These are phyloP conservation scores for Penicillium verhagenii DNA, from an alignment of 495 filamentous ascomycete genomes.

Conservation along the genomic window DNA sequence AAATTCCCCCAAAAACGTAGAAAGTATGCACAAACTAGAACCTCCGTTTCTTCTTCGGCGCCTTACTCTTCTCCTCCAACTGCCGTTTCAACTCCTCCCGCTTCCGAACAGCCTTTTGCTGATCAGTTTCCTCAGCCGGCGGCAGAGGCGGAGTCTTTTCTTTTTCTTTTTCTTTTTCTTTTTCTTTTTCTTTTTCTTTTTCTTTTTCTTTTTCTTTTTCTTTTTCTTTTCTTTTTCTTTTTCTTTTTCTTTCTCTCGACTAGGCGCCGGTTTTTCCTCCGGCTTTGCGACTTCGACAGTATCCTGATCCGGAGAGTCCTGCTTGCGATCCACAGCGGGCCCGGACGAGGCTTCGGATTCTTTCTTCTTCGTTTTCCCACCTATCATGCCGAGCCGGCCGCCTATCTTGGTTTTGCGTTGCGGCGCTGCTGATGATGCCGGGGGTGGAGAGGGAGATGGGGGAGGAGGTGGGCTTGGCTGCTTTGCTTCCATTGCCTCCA, in stretches of 20 bases:
- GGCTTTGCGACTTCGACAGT: neutral
- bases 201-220: too few species aligned
- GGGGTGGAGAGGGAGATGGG: slow-evolving; percentile 2
- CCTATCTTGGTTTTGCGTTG: slow-evolving; percentile 24
- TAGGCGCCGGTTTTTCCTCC: neutral
- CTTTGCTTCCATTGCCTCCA: slow-evolving; percentile 1
- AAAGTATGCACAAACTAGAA: slow-evolving; percentile 42
- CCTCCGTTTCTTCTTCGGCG: slow-evolving; percentile 67
- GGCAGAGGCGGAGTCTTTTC: too few species aligned
- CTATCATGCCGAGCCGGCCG: slow-evolving; percentile 37
- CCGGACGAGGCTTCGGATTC: neutral
- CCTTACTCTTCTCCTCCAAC: slow-evolving; percentile 62
- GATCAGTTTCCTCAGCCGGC: slow-evolving; percentile 36
- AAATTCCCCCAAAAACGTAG: neutral
- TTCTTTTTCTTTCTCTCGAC: neutral
- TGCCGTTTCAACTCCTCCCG: slow-evolving; percentile 63
- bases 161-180: too few species aligned
- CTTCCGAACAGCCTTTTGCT: slow-evolving; percentile 61
- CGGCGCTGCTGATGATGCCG: slow-evolving; percentile 5
- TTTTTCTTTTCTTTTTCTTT: too few species aligned
- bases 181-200: too few species aligned
- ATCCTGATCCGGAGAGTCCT: slow-evolving; percentile 5
- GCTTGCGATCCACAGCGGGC: neutral
- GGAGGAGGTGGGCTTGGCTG: slow-evolving; percentile 4
- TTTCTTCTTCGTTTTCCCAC: slow-evolving; percentile 24